These are phyloP conservation scores for Russula emetica DNA, from an alignment of 768 basidiomycete genomes.

Conservation along the genomic window DNA sequence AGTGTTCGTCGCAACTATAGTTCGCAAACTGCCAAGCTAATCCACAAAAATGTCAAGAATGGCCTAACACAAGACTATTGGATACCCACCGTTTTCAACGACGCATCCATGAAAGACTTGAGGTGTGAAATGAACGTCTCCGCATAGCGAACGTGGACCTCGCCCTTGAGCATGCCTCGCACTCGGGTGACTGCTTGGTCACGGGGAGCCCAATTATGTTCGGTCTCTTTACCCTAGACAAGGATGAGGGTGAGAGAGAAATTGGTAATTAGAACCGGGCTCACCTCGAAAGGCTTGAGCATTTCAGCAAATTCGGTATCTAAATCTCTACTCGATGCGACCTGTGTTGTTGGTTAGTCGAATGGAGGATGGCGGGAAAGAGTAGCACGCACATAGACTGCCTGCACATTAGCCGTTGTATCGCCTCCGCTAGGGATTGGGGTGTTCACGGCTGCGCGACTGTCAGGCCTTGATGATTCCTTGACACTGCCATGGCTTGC, in stretches of 20 bases:
- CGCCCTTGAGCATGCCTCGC: constrained; percentile 86
- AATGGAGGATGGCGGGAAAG: not conserved
- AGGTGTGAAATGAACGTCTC: constrained; percentile 73
- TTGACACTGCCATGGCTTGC: constrained; percentile 48
- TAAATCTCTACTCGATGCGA: constrained; percentile 81
- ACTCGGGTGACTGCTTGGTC: constrained; percentile 75
- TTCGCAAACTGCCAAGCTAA: constrained; percentile 83
- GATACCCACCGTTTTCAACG: constrained; percentile 72
- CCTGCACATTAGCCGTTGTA: constrained; percentile 44
- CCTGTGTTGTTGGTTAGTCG: constrained; percentile 38
- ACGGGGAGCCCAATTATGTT: constrained; percentile 89
- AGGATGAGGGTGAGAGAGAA: not conserved
- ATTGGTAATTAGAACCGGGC: constrained; percentile 20
- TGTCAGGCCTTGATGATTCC: constrained; percentile 52
- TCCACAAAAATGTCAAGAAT: constrained; percentile 10
- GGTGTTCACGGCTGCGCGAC: constrained; percentile 50
- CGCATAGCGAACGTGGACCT: constrained; percentile 65
- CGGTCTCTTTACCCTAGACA: constrained; percentile 85
- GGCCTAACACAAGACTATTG: constrained; percentile 2
- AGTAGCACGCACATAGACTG: constrained; percentile 60
- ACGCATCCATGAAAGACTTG: constrained; percentile 76
- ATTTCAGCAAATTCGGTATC: constrained; percentile 81
- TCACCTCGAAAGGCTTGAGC: constrained; percentile 75
- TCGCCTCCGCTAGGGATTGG: constrained; percentile 42
- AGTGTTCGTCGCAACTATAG: constrained; percentile 80